A percentile compares a stretch with the other conserved stretches of the same genome.
Evolutionary conservation across 805 yeast species (phyloP).

Genomic region (Wickerhamomyces bisporus): DNA sequence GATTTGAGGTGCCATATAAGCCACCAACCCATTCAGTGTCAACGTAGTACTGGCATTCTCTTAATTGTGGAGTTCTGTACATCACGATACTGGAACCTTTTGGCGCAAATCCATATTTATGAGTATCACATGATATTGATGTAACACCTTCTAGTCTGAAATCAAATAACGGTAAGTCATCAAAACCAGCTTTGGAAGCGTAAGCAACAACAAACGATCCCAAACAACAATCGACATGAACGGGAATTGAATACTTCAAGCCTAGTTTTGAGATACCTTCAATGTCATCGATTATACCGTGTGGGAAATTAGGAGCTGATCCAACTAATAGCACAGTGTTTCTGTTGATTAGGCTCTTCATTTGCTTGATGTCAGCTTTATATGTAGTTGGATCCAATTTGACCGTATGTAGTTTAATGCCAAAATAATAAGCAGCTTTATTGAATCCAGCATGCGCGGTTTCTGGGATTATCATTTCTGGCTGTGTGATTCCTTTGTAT

Average conservation of each 20-base stretch:
- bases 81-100: slow-evolving; percentile 91
- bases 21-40: slow-evolving; percentile 91
- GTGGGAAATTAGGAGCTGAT: slow-evolving; percentile 96
- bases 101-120: slow-evolving; percentile 97
- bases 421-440: slow-evolving; percentile 88
- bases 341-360: slow-evolving; percentile 57
- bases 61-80: slow-evolving; percentile 66
- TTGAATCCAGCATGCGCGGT: slow-evolving; percentile 95
- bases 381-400: slow-evolving; percentile 64
- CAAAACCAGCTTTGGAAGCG: slow-evolving; percentile 55
- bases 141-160: slow-evolving; percentile 91
- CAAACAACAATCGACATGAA: slow-evolving; percentile 93
- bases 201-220: slow-evolving; percentile 90
- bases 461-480: slow-evolving; percentile 85
- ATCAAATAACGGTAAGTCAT: slow-evolving; percentile 54
- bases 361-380: slow-evolving; percentile 61
- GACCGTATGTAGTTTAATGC: slow-evolving; percentile 77
- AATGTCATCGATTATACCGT: slow-evolving; percentile 91
- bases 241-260: slow-evolving; percentile 57
- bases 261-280: slow-evolving; percentile 62
- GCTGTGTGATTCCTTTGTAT: slow-evolving; percentile 54
- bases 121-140: slow-evolving; percentile 98
- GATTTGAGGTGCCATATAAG: slow-evolving; percentile 90
- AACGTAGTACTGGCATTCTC: slow-evolving; percentile 81
- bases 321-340: slow-evolving; percentile 86